A percentile compares a stretch with the other conserved stretches of the same genome.
Evolutionary conservation across 2,329 filamentous ascomycete species (phyloP).

Genomic region (Botrytis hyacinthi): DNA sequence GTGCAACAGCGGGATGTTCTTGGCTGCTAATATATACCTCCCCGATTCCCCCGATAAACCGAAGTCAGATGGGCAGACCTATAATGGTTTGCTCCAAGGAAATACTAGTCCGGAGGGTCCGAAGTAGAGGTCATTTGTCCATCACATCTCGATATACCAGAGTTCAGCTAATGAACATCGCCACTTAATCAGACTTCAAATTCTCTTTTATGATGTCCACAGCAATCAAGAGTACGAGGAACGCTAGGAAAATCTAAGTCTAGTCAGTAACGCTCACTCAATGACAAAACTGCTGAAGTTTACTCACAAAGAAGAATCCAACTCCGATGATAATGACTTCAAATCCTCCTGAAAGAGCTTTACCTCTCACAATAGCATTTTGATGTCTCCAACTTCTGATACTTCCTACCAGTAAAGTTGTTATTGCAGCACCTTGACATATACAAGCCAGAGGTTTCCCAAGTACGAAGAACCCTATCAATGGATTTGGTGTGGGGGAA

Average conservation of each 20-base stretch:
- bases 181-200: slow-evolving; percentile 10
- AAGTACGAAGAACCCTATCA: slow-evolving; percentile 58
- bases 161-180: neutral
- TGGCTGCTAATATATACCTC: neutral
- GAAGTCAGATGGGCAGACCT: neutral
- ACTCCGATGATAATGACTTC: slow-evolving; percentile 52
- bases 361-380: slow-evolving; percentile 55
- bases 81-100: neutral
- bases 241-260: slow-evolving; percentile 32
- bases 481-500: slow-evolving; percentile 35
- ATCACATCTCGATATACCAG: neutral
- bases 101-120: neutral
- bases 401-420: slow-evolving; percentile 49
- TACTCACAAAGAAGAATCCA: slow-evolving; percentile 49
- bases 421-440: slow-evolving; percentile 45
- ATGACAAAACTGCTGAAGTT: neutral
- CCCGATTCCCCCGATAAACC: neutral
- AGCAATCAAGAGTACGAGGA: slow-evolving; percentile 34
- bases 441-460: slow-evolving; percentile 56
- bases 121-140: slow-evolving; percentile 6
- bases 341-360: slow-evolving; percentile 57
- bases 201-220: slow-evolving; percentile 37
- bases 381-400: slow-evolving; percentile 61
- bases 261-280: slow-evolving; percentile 13
- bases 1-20: neutral